These are phyloP conservation scores for Hypsizygus marmoreus DNA, from an alignment of 768 basidiomycete species.

Conservation along the genomic window DNA sequence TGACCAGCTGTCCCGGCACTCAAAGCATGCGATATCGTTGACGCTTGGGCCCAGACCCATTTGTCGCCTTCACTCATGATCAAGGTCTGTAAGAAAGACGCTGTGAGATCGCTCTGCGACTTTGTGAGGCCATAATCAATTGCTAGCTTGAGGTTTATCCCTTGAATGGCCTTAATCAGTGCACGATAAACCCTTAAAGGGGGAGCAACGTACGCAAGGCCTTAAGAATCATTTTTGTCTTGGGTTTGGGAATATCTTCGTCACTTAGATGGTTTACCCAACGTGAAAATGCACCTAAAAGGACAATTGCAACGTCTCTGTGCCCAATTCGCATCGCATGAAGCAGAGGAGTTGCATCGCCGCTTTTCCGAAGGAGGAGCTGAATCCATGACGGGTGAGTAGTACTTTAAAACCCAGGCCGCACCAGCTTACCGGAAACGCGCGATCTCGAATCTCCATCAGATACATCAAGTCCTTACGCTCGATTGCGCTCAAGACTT, in stretches of 20 bases:
- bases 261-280: slow-evolving; percentile 90
- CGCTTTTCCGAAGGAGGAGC: slow-evolving; percentile 83
- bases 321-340: slow-evolving; percentile 88
- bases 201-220: slow-evolving; percentile 61
- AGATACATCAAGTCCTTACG: slow-evolving; percentile 78
- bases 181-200: not conserved
- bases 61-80: slow-evolving; percentile 96
- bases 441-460: slow-evolving; percentile 80
- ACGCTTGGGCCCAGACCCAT: slow-evolving; percentile 78
- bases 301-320: slow-evolving; percentile 81
- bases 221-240: slow-evolving; percentile 75
- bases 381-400: slow-evolving; percentile 22
- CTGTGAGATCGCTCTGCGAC: slow-evolving; percentile 81
- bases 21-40: slow-evolving; percentile 69
- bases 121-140: slow-evolving; percentile 86
- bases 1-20: slow-evolving; percentile 64
- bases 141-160: slow-evolving; percentile 86
- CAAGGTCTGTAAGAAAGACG: slow-evolving; percentile 91
- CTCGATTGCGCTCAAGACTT: slow-evolving; percentile 86
- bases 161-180: slow-evolving; percentile 25
- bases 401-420: not conserved
- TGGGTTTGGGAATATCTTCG: slow-evolving; percentile 66
- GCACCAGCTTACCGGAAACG: slow-evolving; percentile 69
- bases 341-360: slow-evolving; percentile 84
- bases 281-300: slow-evolving; percentile 89